Percentiles rank a stretch among this genome's conserved stretches.
Evolutionary conservation across 1,139 yeast species (phyloP).

Genomic region (Geotrichum citri-aurantii): DNA sequence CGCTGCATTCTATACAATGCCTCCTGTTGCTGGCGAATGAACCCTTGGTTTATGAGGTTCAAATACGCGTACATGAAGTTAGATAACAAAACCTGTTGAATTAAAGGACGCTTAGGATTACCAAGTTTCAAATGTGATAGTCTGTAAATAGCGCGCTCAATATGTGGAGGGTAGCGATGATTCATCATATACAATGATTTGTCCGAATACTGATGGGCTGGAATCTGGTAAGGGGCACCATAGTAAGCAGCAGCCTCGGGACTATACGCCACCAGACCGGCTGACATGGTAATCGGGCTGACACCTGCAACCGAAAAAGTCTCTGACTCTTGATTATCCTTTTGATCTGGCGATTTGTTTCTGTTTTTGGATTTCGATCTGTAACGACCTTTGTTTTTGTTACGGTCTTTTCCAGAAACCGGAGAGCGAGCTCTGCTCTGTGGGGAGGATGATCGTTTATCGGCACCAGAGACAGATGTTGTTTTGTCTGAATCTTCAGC

Average conservation of each 20-base stretch:
- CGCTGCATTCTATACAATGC: slow-evolving; percentile 12
- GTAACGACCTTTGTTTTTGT: slow-evolving; percentile 8
- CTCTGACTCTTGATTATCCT: background rate
- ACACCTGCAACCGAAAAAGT: background rate
- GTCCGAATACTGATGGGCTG: slow-evolving; percentile 37
- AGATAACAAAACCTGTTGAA: slow-evolving; percentile 86
- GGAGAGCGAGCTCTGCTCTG: slow-evolving; percentile 2
- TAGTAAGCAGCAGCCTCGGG: slow-evolving; percentile 23
- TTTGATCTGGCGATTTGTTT: slow-evolving; percentile 3
- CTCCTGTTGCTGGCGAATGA: slow-evolving; percentile 34
- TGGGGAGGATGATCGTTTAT: background rate
- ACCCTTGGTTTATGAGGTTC: slow-evolving; percentile 79
- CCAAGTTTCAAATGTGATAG: slow-evolving; percentile 88
- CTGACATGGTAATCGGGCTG: background rate
- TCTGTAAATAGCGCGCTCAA: slow-evolving; percentile 90
- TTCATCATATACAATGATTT: slow-evolving; percentile 36
- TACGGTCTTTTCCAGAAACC: background rate
- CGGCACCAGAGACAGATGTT: slow-evolving; percentile 2
- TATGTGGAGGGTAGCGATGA: slow-evolving; percentile 81
- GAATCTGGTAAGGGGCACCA: slow-evolving; percentile 37
- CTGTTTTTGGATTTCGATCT: slow-evolving; percentile 8
- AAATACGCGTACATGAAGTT: slow-evolving; percentile 97
- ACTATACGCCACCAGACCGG: slow-evolving; percentile 22
- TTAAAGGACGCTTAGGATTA: slow-evolving; percentile 81
- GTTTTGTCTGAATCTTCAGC: background rate